Conservation (phyloP, 2,329 filamentous ascomycete species). For the Dothiorella sarmentorum region DNA sequence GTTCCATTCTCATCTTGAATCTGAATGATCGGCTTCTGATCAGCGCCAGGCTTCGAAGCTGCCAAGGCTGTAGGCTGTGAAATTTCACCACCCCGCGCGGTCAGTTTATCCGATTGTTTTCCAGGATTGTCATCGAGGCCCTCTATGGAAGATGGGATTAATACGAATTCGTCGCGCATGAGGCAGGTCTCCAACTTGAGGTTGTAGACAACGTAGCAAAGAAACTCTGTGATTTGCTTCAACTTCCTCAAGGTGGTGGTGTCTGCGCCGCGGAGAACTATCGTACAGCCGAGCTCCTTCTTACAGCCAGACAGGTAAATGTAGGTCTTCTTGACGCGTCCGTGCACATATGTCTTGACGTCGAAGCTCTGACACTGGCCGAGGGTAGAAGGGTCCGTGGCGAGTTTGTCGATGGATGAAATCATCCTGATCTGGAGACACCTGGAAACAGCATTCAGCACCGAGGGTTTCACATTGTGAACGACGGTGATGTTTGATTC, state of each 20-base stretch:
- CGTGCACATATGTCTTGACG: conserved; percentile 90
- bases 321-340: conserved; percentile 84
- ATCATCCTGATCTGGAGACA: conserved; percentile 91
- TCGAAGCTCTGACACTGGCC: conserved; percentile 85
- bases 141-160: conserved; percentile 64
- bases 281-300: conserved; percentile 89
- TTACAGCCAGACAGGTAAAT: conserved; percentile 91
- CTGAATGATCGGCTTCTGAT: neutral
- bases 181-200: conserved; percentile 92
- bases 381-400: conserved; percentile 68
- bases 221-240: conserved; percentile 94
- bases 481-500: conserved; percentile 88
- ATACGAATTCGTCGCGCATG: conserved; percentile 87
- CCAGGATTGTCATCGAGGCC: conserved; percentile 22
- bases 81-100: conserved; percentile 1
- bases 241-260: conserved; percentile 69
- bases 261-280: conserved; percentile 80
- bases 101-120: neutral
- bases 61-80: neutral
- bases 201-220: conserved; percentile 99
- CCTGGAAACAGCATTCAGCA: conserved; percentile 89
- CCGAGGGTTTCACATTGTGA: conserved; percentile 94
- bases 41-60: neutral
- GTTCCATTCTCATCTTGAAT: neutral
- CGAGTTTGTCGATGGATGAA: conserved; percentile 90